phyloP scores from a whole-genome alignment of 805 yeast species.

The Sungouiella blattae region DNA sequence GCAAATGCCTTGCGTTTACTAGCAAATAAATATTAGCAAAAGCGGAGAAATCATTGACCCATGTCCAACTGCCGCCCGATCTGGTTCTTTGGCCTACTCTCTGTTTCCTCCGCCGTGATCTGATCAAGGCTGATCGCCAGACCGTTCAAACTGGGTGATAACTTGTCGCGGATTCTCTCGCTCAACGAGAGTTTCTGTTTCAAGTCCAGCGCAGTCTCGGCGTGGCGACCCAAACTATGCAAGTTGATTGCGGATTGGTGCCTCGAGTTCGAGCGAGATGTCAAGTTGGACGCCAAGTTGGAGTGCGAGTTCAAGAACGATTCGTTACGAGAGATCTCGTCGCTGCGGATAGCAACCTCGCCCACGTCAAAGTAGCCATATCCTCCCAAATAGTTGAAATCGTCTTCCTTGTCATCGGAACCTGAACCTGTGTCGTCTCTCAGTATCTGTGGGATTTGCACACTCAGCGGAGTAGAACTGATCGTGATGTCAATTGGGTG shows the following conservation, averaged over 20 bases:
- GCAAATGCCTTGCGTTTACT: too few species aligned
- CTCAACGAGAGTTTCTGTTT: conserved; percentile 30
- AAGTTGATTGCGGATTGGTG: conserved; percentile 31
- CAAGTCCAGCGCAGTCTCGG: conserved; percentile 16
- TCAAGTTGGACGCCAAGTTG: conserved; percentile 19
- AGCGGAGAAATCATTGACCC: too few species aligned
- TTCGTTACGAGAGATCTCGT: conserved; percentile 24
- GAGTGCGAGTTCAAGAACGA: conserved; percentile 26
- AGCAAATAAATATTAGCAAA: too few species aligned
- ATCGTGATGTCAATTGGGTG: conserved; percentile 22
- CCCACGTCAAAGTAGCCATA: conserved; percentile 83
- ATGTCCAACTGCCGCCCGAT: conserved; percentile 19
- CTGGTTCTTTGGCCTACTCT: conserved; percentile 12
- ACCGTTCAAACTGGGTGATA: conserved; percentile 15
- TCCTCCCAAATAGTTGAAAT: conserved; percentile 60
- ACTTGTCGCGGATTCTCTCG: conserved; percentile 36
- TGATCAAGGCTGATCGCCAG: conserved; percentile 1
- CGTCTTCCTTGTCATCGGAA: conserved; percentile 18
- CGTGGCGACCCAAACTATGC: conserved; percentile 3
- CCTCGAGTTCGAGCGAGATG: conserved; percentile 22
- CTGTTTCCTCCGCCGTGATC: conserved; percentile 10
- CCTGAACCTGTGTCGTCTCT: neutral
- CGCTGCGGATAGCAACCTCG: conserved; percentile 56
- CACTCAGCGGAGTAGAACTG: neutral
- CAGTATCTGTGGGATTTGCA: neutral